Base-by-base conservation (phyloP, 2,329 filamentous ascomycete genomes). In the Penicillium sp. region DNA sequence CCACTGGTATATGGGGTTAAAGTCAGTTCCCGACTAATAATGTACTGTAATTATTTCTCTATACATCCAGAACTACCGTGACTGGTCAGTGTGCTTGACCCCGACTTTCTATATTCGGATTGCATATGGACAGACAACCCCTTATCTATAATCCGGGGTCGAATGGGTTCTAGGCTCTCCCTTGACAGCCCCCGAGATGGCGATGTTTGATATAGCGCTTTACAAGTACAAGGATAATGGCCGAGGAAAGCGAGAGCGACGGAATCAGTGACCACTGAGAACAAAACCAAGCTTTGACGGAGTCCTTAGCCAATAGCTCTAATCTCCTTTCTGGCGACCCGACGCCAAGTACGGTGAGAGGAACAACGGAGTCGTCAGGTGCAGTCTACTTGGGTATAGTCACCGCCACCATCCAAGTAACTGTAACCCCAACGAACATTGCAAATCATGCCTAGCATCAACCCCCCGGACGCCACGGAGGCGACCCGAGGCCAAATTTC, bases 271-370 rank as follows among this genome's bases (percentile, higher is more conserved):
- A 9, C 31, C 41, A 45, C 51, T 39, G n/a, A 42, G 21, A 29
- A 35, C 13, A 21, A 23, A 25, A 38, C 39, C n/a, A 51, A 56
- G 25, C n/a, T 23, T 51, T 10, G 9, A 25, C n/a, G 13, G n/a
- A 3, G n/a, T 6, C 21, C 17, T 12, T 15, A 27, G 27, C 19
- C 23, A 31, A 51, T 35, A 4, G 23, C 9, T 44, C 31, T 44
- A 17, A 17, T 13, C 15, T 27, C 15, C 9, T 29, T 21, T 15
- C 25, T 21, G 10, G 13, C 1, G 12, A 41, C 13, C n/a, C 9
- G 7, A 38, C 12, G 35, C 25, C 27, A 47, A 41, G 35, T 38
- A 33, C 55, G 55, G 55, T 57, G 55, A 57, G 43, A 29, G 27
- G 42, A 21, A 53, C 25, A 35, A 52, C 42, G 1, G 23, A 27